Conservation (phyloP, 495 filamentous ascomycete genomes). For the Tuber melanosporum region DNA sequence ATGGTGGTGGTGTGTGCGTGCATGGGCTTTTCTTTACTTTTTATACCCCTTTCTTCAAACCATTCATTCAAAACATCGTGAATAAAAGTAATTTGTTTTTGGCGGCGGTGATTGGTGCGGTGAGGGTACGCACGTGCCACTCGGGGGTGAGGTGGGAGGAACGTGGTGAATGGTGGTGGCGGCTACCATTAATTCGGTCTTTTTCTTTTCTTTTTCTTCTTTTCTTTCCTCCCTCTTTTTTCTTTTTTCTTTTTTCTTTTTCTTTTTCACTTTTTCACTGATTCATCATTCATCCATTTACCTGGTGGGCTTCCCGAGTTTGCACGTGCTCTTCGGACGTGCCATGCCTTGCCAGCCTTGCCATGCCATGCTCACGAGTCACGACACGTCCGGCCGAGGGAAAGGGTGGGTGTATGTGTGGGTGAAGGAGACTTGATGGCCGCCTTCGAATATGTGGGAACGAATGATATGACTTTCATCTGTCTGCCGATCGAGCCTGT, state of each 20-base stretch:
- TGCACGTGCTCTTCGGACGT: not conserved
- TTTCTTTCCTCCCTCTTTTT: no score
- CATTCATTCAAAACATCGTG: not conserved
- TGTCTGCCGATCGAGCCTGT: not conserved
- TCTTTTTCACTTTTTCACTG: not conserved
- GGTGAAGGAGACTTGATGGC: not conserved
- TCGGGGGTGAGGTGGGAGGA: not conserved
- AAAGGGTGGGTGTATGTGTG: not conserved
- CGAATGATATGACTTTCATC: not conserved
- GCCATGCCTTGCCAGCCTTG: not conserved
- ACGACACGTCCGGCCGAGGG: not conserved
- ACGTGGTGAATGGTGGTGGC: not conserved
- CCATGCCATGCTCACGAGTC: not conserved
- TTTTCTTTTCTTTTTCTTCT: not conserved
- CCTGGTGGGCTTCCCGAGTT: not conserved
- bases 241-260: not conserved
- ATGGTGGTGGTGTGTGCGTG: not conserved
- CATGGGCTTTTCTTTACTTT: not conserved
- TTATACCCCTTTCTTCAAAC: not conserved
- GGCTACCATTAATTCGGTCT: not conserved
- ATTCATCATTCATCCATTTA: not conserved
- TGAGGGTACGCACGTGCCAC: not conserved
- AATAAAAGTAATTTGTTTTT: not conserved
- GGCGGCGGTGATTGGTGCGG: not conserved
- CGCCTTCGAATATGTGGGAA: not conserved